Evolutionary conservation across 148 eudicot species (phyloP), one percentile per base, ranked within the genome.

Genomic region (Camellia sinensis): DNA sequence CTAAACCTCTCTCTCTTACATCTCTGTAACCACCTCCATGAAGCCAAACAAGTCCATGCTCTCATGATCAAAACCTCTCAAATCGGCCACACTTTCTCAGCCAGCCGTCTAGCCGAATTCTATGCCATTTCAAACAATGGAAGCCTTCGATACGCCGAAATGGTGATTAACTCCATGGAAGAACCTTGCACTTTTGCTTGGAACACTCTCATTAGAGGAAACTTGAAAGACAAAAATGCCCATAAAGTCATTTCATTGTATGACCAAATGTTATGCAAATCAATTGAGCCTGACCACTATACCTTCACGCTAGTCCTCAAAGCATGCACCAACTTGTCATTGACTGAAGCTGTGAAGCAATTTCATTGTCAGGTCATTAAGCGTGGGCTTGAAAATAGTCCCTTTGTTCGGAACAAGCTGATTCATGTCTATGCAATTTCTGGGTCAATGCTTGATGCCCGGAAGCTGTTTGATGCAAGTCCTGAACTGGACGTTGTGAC

Each of bases 21-120:
- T 6, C 76, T 79, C 44, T 71, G 45, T 15, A 61, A 44, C 45
- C 56, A 70, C 59, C 76, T 71, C 41, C 70, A 74, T 17, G 82
- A 80, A 65, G 78, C 82, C n/a, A 65, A 74, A 10, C 82, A 73
- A 80, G 57, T 21, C 15, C 82, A 80, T 43, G 78, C 82, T 48
- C 73, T 73, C 21, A 53, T 80, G 73, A 65, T 80, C 73, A 80
- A 80, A 65, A 53, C 82, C 66, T 80, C 78, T 6, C 78, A 73
- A 43, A 80, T 73, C 45, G 13, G 62, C 41, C 12, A 74, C 73
- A 64, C 66, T 6, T 74, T 18, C 41, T 74, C 71, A 1, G 40
- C 82, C 63, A 65, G 77, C 67, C 77, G 77, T 22, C 41, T 80
- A 3, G 73, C 73, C 21, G 82, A 80, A 10, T 73, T 80, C 50